Evolutionary conservation across 2,329 filamentous ascomycete species (phyloP).

Genomic region (Fusarium chuoi): DNA sequence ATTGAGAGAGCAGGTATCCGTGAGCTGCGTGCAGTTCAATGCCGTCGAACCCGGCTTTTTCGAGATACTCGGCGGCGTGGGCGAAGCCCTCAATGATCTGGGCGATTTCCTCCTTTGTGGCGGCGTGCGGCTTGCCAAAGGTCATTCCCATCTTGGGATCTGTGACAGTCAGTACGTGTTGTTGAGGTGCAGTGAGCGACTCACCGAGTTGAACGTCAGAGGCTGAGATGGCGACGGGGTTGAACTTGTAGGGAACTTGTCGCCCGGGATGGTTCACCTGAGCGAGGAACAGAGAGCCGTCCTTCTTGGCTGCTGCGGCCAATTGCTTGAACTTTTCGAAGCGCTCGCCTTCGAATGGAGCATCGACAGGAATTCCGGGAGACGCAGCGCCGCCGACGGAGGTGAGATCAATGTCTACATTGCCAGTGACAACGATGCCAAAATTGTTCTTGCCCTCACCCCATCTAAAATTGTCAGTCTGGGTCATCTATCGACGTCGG

Average conservation of each 20-base stretch:
- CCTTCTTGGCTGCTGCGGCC: slow-evolving; percentile 63
- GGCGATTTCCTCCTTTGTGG: slow-evolving; percentile 65
- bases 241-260: slow-evolving; percentile 52
- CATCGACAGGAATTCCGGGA: slow-evolving; percentile 65
- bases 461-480: slow-evolving; percentile 24
- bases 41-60: slow-evolving; percentile 70
- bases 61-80: slow-evolving; percentile 69
- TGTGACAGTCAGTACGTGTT: not conserved
- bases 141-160: slow-evolving; percentile 42
- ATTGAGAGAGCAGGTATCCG: slow-evolving; percentile 64
- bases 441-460: slow-evolving; percentile 63
- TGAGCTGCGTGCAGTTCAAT: slow-evolving; percentile 64
- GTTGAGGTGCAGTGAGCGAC: not conserved
- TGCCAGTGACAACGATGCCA: slow-evolving; percentile 70
- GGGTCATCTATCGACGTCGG: fast-evolving
- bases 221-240: slow-evolving; percentile 55
- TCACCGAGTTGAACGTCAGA: slow-evolving; percentile 51
- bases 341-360: slow-evolving; percentile 63
- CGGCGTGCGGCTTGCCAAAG: slow-evolving; percentile 63
- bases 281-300: slow-evolving; percentile 69
- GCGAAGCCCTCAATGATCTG: slow-evolving; percentile 69
- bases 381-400: slow-evolving; percentile 66
- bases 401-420: slow-evolving; percentile 72
- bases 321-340: slow-evolving; percentile 71
- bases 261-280: slow-evolving; percentile 63